These are phyloP conservation scores for Mortierella sp. DNA, from an alignment of 371 early-diverging fungal genomes.

Conservation along the genomic window DNA sequence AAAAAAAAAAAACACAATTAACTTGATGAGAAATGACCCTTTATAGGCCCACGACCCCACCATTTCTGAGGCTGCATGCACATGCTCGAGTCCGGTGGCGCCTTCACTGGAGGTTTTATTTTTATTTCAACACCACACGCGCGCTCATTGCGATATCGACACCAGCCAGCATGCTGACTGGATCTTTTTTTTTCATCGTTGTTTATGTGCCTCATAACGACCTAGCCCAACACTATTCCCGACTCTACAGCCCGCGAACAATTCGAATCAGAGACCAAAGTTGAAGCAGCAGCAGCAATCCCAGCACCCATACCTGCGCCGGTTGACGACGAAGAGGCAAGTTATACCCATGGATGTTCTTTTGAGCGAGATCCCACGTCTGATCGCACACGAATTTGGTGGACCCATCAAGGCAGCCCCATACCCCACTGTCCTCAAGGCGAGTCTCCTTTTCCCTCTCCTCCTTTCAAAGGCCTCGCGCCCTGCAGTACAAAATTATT, in stretches of 20 bases:
- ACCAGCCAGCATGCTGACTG: not conserved
- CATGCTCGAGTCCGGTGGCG: conserved; percentile 12
- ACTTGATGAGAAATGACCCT: not conserved
- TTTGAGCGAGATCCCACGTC: conserved; percentile 22
- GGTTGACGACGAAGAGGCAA: not conserved
- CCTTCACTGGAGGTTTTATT: conserved; percentile 28
- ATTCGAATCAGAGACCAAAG: not conserved
- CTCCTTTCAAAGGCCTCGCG: not conserved
- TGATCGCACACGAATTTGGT: conserved; percentile 39
- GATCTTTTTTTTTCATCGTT: not conserved
- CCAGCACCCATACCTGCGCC: not conserved
- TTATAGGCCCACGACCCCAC: not conserved
- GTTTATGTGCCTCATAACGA: not conserved
- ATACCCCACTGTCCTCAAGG: conserved; percentile 38
- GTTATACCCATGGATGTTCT: conserved; percentile 20
- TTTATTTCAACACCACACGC: no score
- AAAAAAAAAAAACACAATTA: no score
- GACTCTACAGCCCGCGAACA: not conserved
- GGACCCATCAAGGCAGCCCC: conserved; percentile 1
- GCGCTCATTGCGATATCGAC: not conserved
- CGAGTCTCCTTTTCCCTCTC: not conserved
- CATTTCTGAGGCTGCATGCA: not conserved
- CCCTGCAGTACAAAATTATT: not conserved
- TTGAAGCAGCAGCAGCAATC: not conserved
- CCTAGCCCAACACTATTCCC: not conserved